phyloP scores from a whole-genome alignment of 176 grass and related monocot species.

The Raddia distichophylla region DNA sequence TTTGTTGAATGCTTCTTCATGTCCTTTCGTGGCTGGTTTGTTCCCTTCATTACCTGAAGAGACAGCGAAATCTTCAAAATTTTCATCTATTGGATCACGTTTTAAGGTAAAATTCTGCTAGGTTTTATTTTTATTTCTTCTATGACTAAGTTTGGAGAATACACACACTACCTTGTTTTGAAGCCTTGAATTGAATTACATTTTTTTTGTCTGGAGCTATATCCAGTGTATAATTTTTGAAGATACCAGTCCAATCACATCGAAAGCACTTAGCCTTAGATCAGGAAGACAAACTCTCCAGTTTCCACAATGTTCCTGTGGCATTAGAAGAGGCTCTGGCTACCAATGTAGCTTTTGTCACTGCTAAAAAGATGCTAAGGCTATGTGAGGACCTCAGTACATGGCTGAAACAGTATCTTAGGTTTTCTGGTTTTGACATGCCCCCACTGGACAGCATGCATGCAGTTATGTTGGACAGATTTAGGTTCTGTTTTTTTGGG shows the following conservation, averaged over 20 bases:
- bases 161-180: not conserved
- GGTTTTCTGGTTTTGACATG: conserved; percentile 4
- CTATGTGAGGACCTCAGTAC: not conserved
- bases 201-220: conserved; percentile 20
- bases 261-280: not conserved
- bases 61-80: conserved; percentile 91
- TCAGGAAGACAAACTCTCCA: not conserved
- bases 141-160: conserved; percentile 4
- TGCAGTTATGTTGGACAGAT: not conserved
- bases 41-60: conserved; percentile 96
- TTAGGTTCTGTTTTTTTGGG: too few relatives aligned
- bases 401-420: conserved; percentile 16
- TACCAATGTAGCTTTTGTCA: not conserved
- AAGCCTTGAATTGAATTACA: conserved; percentile 7
- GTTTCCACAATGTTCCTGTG: not conserved
- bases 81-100: conserved; percentile 93
- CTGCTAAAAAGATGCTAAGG: not conserved
- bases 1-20: conserved; percentile 83
- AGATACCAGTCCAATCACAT: not conserved
- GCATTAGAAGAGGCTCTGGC: conserved; percentile 18
- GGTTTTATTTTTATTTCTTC: conserved; percentile 31
- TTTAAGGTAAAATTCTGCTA: conserved; percentile 78
- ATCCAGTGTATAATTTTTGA: conserved; percentile 31
- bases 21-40: conserved; percentile 78
- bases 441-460: not conserved